Evolutionary conservation across 345 rosid species (phyloP).

Genomic region (Ceriops tagal): DNA sequence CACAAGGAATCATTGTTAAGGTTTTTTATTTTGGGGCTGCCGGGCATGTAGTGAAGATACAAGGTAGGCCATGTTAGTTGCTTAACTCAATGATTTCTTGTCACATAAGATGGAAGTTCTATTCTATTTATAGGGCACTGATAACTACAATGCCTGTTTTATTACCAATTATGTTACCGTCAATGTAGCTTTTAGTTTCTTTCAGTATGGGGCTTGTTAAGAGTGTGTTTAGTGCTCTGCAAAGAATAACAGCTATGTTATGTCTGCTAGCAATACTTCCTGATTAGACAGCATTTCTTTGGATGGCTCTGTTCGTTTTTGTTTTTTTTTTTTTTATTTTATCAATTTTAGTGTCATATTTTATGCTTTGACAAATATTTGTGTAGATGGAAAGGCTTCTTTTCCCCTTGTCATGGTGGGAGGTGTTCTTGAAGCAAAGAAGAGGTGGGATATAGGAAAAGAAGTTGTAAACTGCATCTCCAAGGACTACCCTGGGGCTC

Average conservation of each 20-base stretch:
- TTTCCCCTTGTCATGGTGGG: constrained; percentile 83
- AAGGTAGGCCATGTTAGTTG: background rate
- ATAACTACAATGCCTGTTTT: no score
- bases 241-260: no score
- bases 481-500: constrained; percentile 45
- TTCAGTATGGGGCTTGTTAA: no score
- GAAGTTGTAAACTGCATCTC: constrained; percentile 55
- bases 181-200: no score
- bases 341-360: background rate
- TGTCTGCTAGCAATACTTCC: background rate
- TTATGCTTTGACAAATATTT: background rate
- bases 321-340: background rate
- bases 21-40: background rate
- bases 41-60: background rate
- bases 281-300: background rate
- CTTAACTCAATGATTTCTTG: background rate
- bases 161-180: no score
- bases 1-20: background rate
- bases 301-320: background rate
- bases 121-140: no score
- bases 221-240: no score
- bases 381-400: constrained; percentile 52
- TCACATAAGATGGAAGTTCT: no score
- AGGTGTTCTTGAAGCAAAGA: constrained; percentile 67
- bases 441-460: constrained; percentile 66